These are phyloP conservation scores for Scheffersomyces coipomensis DNA, from an alignment of 805 yeast species.

Conservation along the genomic window DNA sequence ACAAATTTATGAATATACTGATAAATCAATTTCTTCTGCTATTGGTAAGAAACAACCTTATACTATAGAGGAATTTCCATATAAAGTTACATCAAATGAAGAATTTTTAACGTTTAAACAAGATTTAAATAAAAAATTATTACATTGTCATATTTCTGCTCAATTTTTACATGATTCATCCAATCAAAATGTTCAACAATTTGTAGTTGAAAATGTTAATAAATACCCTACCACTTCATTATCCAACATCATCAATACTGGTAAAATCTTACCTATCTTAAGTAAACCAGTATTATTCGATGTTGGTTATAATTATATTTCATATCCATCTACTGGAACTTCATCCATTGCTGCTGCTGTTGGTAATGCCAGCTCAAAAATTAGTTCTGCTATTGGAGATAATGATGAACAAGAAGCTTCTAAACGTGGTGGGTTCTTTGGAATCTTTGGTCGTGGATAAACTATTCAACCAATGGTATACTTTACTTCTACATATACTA, in stretches of 20 bases:
- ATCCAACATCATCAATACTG: constrained; percentile 18
- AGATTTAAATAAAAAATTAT: constrained; percentile 13
- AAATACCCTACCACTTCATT: constrained; percentile 32
- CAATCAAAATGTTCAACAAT: constrained; percentile 7
- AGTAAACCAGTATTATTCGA: constrained; percentile 92
- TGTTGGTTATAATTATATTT: constrained; percentile 79
- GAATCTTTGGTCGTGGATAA: constrained; percentile 58
- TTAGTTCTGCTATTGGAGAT: constrained; percentile 8
- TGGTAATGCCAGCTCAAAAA: constrained; percentile 10
- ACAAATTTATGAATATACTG: constrained; percentile 31
- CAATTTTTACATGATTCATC: constrained; percentile 36
- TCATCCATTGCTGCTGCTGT: constrained; percentile 10
- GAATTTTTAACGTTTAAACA: constrained; percentile 23
- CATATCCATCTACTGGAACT: constrained; percentile 33
- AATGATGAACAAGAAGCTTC: constrained; percentile 24
- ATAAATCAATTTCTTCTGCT: constrained; percentile 13
- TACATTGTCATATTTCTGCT: constrained; percentile 44
- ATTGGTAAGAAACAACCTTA: constrained; percentile 9
- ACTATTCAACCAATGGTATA: no score
- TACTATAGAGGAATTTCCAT: constrained; percentile 40
- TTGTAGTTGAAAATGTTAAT: constrained; percentile 46
- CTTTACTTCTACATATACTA: no score
- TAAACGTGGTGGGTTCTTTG: constrained; percentile 64
- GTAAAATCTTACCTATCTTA: constrained; percentile 54
- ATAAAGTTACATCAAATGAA: constrained; percentile 36